Base-by-base conservation (phyloP, 2,329 filamentous ascomycete genomes). In the Colletotrichum sp. region DNA sequence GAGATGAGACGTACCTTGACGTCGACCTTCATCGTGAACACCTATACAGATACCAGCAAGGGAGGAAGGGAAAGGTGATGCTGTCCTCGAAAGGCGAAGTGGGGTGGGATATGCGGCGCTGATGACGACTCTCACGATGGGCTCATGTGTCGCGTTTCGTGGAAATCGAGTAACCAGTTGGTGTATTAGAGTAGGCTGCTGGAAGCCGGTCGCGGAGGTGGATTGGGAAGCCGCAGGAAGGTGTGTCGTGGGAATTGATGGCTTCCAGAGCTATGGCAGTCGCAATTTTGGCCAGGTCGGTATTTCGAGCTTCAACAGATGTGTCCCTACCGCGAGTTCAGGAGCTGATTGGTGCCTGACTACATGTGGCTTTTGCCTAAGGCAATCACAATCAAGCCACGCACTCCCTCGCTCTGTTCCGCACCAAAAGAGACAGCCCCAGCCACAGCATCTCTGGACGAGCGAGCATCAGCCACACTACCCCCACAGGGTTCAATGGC, bases 251-350 rank as follows among this genome's bases (percentile, higher is more conserved):
- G 52, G 66, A 66, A 76, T 76, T 70, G 76, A 62, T 77, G 75
- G 77, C 75, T 78, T 77, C 77, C 77, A 78, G 77, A 78, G 77
- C 75, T 77, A 59, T 67, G 75, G 66, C 65, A 49, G 77, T 59
- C 77, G 66, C 64, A 77, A 77, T 78, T 78, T 76, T 78, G 75
- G 69, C 71, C 60, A 64, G 65, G 44, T 69, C 74, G 64, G 74
- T 69, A 73, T 77, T 76, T 75, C 67, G 75, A 78, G 77, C 77
- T 78, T 78, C 71, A 72, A 77, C 72, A 77, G 77, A 78, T 78
- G 77, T 78, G 77, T 78, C 77, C 76, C 70, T 75, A 76, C 74
- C 71, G 69, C 69, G 62, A 76, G 71, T 69, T 75, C 64, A 71
- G 59, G 69, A 76, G 73, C 73, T 77, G 34, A 71, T 77, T 69